Evolutionary conservation across 441 rosid species (phyloP).

Genomic region (Corymbia calophylla): DNA sequence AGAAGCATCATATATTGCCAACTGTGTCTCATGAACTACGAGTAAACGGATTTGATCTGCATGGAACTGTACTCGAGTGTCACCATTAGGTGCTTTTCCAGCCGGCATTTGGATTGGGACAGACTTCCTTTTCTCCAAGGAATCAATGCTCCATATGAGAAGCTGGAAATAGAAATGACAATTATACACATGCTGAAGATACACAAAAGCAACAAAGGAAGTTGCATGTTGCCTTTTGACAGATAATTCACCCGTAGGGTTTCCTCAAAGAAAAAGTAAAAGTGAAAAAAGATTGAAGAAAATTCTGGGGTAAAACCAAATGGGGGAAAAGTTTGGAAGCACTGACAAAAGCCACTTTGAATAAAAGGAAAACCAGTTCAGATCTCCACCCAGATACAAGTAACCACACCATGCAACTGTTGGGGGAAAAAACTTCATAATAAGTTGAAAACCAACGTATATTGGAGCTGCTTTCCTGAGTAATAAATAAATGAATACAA

Average conservation of each 20-base stretch:
- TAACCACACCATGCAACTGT: background rate
- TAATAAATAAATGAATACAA: background rate
- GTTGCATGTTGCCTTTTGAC: background rate
- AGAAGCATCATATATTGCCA: conserved; percentile 79
- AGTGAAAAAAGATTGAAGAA: background rate
- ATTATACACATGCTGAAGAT: background rate
- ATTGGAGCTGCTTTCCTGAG: background rate
- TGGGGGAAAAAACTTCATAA: background rate
- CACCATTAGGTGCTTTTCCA: conserved; percentile 68
- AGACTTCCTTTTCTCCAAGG: conserved; percentile 96
- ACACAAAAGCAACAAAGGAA: background rate
- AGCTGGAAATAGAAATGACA: conserved; percentile 32
- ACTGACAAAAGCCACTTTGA: background rate
- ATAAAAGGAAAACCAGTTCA: background rate
- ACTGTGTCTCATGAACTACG: conserved; percentile 81
- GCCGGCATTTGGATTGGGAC: conserved; percentile 61
- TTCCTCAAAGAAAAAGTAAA: background rate
- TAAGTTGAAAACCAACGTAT: background rate
- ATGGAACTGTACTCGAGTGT: conserved; percentile 83
- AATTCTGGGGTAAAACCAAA: background rate
- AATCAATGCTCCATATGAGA: conserved; percentile 81
- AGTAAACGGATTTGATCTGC: conserved; percentile 72
- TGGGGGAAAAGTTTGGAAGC: background rate
- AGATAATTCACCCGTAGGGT: background rate
- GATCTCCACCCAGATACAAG: background rate